Evolutionary conservation across 2,329 filamentous ascomycete species (phyloP).

Genomic region (Pseudocercospora crystallina): DNA sequence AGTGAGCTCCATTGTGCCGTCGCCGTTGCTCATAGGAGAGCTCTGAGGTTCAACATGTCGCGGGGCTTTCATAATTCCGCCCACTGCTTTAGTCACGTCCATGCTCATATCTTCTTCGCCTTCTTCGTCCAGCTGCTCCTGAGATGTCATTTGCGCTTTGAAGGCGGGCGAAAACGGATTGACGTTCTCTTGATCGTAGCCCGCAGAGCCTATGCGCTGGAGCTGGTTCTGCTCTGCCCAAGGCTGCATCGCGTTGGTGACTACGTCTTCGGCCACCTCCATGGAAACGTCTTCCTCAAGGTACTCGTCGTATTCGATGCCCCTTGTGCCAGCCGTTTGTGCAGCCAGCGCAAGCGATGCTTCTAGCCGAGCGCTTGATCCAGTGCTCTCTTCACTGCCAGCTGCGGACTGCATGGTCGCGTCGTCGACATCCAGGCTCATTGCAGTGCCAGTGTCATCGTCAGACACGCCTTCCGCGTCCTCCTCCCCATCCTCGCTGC

Average conservation of each 20-base stretch:
- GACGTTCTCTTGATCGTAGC: conserved; percentile 50
- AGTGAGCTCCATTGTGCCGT: conserved; percentile 58
- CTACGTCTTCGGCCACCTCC: conserved; percentile 61
- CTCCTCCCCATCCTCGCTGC: conserved; percentile 54
- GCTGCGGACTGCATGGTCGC: conserved; percentile 40
- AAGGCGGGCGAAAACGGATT: conserved; percentile 51
- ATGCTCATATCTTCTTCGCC: conserved; percentile 74
- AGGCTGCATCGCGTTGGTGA: conserved; percentile 71
- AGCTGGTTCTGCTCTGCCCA: conserved; percentile 61
- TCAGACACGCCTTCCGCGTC: conserved; percentile 48
- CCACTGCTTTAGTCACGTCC: conserved; percentile 85
- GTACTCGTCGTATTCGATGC: conserved; percentile 59
- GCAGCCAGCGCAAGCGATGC: conserved; percentile 75
- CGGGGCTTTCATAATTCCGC: conserved; percentile 66
- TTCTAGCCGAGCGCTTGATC: conserved; percentile 73
- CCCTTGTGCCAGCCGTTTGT: conserved; percentile 71
- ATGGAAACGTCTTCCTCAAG: conserved; percentile 52
- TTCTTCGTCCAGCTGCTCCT: conserved; percentile 35
- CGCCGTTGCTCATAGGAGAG: conserved; percentile 39
- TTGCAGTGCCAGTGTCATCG: conserved; percentile 74
- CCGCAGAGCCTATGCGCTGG: conserved; percentile 25
- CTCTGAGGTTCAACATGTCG: conserved; percentile 31
- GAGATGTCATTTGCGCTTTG: conserved; percentile 25
- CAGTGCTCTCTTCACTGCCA: conserved; percentile 52
- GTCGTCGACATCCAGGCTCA: conserved; percentile 69